These are phyloP conservation scores for Cystofilobasidium bisporidii DNA, from an alignment of 768 basidiomycete genomes.

Conservation along the genomic window DNA sequence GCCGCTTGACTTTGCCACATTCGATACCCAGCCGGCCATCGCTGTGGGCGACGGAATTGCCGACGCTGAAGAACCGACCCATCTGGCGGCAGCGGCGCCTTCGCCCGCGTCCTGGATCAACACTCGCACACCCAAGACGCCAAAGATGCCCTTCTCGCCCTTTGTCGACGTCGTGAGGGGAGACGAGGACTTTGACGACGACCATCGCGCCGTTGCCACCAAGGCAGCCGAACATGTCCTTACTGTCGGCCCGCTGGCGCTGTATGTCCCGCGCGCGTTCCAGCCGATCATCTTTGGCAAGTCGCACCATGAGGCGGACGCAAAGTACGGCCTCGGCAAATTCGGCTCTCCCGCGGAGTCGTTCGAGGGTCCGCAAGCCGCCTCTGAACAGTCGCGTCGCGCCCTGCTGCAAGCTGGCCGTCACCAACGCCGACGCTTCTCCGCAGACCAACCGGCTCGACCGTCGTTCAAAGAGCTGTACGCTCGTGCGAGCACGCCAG, in stretches of 20 bases:
- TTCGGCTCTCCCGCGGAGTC: conserved; percentile 40
- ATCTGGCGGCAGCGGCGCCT: neutral
- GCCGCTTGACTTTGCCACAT: conserved; percentile 2
- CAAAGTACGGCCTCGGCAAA: conserved; percentile 67
- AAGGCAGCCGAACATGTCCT: neutral
- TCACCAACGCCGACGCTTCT: too few species aligned
- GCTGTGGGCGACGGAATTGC: neutral
- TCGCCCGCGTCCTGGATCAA: conserved; percentile 13
- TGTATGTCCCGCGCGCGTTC: conserved; percentile 42
- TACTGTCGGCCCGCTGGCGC: neutral
- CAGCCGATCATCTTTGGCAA: conserved; percentile 66
- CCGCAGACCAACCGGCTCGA: too few species aligned
- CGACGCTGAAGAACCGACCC: neutral
- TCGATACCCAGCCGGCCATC: neutral
- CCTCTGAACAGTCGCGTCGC: neutral
- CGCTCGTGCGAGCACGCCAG: neutral
- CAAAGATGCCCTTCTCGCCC: conserved; percentile 20
- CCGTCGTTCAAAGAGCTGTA: neutral
- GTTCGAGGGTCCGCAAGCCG: neutral
- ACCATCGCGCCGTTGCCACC: neutral
- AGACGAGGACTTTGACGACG: neutral
- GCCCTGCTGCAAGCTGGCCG: neutral
- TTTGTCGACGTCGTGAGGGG: conserved; percentile 27
- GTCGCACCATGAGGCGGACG: conserved; percentile 55
- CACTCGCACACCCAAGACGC: conserved; percentile 14